These are phyloP conservation scores for Bolboschoenus planiculmis DNA, from an alignment of 176 grass and related monocot species.

Conservation along the genomic window DNA sequence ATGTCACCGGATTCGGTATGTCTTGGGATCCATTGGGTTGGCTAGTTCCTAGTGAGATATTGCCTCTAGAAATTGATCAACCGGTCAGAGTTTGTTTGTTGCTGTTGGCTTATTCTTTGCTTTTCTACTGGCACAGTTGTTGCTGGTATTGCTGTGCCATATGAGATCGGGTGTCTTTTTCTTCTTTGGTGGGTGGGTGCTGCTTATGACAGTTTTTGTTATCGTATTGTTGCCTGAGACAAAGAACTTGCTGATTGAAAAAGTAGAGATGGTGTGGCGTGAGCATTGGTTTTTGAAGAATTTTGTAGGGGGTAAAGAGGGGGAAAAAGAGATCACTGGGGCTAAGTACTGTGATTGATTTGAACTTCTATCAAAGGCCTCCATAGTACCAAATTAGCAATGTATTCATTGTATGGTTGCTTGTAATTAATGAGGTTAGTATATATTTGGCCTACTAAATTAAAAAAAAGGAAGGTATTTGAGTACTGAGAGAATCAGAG, in stretches of 20 bases:
- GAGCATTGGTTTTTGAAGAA: constrained; percentile 57
- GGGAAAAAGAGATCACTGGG: neutral
- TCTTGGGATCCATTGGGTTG: constrained; percentile 63
- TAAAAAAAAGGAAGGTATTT: no score
- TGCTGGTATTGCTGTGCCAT: constrained; percentile 48
- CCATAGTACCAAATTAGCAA: neutral
- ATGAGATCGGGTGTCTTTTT: constrained; percentile 52
- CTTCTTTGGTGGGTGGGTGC: constrained; percentile 65
- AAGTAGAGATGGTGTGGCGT: constrained; percentile 41
- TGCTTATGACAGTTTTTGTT: constrained; percentile 48
- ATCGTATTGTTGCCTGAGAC: constrained; percentile 54
- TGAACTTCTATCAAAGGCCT: neutral
- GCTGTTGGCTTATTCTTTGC: constrained; percentile 42
- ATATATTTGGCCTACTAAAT: no score
- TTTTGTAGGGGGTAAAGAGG: constrained; percentile 12
- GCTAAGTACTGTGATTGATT: neutral
- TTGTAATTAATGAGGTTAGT: neutral
- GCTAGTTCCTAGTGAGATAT: constrained; percentile 55
- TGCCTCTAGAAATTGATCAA: constrained; percentile 58
- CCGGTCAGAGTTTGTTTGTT: constrained; percentile 46
- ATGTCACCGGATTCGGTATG: constrained; percentile 58
- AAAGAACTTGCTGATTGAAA: constrained; percentile 54
- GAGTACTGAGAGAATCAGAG: no score
- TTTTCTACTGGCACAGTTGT: constrained; percentile 45
- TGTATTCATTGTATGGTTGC: neutral